These are phyloP conservation scores for Pugionium cornutum DNA, from an alignment of 345 rosid genomes.

Conservation along the genomic window DNA sequence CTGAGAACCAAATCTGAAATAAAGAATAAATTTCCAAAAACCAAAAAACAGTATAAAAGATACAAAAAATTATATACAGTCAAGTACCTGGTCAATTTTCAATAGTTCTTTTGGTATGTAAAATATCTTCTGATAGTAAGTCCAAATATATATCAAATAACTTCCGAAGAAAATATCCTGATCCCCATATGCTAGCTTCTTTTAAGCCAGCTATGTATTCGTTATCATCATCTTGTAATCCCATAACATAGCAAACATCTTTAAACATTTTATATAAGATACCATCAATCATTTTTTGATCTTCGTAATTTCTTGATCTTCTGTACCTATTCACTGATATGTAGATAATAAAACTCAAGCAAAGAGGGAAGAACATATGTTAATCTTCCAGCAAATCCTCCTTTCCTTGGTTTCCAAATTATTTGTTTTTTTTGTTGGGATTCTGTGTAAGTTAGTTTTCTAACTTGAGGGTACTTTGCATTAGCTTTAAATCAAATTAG, in stretches of 20 bases:
- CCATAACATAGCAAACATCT: not conserved
- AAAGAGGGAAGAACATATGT: not conserved
- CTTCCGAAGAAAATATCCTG: not conserved
- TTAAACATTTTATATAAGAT: not conserved
- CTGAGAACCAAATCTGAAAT: not conserved
- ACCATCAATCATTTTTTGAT: not conserved
- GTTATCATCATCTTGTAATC: not conserved
- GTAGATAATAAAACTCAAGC: not conserved
- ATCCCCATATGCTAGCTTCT: not conserved
- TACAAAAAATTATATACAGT: too few relatives aligned
- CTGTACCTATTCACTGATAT: not conserved
- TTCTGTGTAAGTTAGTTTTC: not conserved
- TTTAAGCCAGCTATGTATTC: not conserved
- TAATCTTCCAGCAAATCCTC: not conserved
- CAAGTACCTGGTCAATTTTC: too few relatives aligned
- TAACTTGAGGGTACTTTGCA: accelerated
- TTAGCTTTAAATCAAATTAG: not conserved
- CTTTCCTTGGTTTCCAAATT: not conserved
- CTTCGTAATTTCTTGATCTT: not conserved
- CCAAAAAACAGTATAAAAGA: too few relatives aligned
- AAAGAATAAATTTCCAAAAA: too few relatives aligned
- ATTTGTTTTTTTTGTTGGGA: too few relatives aligned
- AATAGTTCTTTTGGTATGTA: not conserved
- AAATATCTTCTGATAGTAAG: not conserved
- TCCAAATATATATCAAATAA: not conserved